These are phyloP conservation scores for Fraxinus angustifolia DNA, from an alignment of 305 asterid species.

Conservation along the genomic window DNA sequence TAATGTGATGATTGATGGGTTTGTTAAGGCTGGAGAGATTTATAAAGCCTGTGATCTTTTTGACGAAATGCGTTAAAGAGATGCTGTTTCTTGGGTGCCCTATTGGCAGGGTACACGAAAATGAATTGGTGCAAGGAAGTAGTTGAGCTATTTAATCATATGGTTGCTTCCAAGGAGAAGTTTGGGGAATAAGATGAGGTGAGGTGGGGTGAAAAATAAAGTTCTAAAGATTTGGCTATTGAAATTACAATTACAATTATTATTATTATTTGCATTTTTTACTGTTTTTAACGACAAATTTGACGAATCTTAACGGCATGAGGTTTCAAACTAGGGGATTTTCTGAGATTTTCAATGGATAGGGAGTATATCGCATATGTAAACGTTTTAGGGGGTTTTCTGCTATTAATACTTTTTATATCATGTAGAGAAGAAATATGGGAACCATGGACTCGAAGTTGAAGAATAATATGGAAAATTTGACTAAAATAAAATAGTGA, in stretches of 20 bases:
- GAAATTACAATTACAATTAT: too few relatives aligned
- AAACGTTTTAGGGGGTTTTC: too few relatives aligned
- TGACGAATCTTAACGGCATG: too few relatives aligned
- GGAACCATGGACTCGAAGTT: neutral
- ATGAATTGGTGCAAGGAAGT: slow-evolving; percentile 42
- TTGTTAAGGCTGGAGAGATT: slow-evolving; percentile 55
- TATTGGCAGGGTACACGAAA: slow-evolving; percentile 68
- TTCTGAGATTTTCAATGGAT: too few relatives aligned
- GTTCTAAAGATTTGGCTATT: too few relatives aligned
- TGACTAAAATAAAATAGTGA: neutral
- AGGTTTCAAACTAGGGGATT: too few relatives aligned
- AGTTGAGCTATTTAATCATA: slow-evolving; percentile 50
- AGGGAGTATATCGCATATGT: too few relatives aligned
- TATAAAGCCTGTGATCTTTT: slow-evolving; percentile 49
- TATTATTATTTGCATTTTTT: too few relatives aligned
- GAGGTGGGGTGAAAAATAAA: too few relatives aligned
- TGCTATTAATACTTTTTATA: too few relatives aligned
- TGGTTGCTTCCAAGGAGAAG: slow-evolving; percentile 31
- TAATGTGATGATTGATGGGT: slow-evolving; percentile 62
- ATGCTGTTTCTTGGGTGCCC: slow-evolving; percentile 65
- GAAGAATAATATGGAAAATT: neutral
- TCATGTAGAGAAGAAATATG: neutral
- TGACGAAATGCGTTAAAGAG: slow-evolving; percentile 55
- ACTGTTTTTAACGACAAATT: too few relatives aligned
- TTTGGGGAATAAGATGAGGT: slow-evolving; percentile 18